Conservation (phyloP, 2,329 filamentous ascomycete genomes). For the Pseudomassariella vexata region DNA sequence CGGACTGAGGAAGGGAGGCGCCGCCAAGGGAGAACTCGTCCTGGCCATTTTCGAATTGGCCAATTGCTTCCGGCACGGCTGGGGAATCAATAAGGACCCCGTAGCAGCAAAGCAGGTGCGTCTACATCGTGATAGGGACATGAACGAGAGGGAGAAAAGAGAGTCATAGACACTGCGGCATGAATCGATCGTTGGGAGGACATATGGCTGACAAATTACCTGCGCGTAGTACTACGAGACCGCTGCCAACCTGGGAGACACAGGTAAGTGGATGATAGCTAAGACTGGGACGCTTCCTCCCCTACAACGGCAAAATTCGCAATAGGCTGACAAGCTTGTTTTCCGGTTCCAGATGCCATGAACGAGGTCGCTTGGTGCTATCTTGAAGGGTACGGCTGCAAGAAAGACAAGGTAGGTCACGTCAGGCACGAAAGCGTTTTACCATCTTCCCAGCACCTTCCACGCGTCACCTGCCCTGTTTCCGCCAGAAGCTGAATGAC, state of each 20-base stretch:
- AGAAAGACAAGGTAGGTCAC: slow-evolving; percentile 90
- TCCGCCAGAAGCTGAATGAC: no score
- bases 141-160: neutral
- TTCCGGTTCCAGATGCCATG: slow-evolving; percentile 69
- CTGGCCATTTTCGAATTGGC: slow-evolving; percentile 94
- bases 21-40: slow-evolving; percentile 92
- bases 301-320: neutral
- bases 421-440: slow-evolving; percentile 40
- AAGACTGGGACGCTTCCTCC: neutral
- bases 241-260: slow-evolving; percentile 91
- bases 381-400: slow-evolving; percentile 91
- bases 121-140: slow-evolving; percentile 8
- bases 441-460: slow-evolving; percentile 7
- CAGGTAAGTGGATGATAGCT: slow-evolving; percentile 43
- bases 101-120: slow-evolving; percentile 71
- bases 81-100: slow-evolving; percentile 83
- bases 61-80: slow-evolving; percentile 89
- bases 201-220: no score
- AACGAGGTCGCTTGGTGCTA: slow-evolving; percentile 97
- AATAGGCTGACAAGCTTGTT: slow-evolving; percentile 21
- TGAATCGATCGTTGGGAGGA: no score
- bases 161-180: neutral
- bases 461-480: no score
- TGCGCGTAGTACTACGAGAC: slow-evolving; percentile 86
- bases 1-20: slow-evolving; percentile 87